phyloP scores from a whole-genome alignment of 352 stramenopile species.

The Globisporangium ultimum region DNA sequence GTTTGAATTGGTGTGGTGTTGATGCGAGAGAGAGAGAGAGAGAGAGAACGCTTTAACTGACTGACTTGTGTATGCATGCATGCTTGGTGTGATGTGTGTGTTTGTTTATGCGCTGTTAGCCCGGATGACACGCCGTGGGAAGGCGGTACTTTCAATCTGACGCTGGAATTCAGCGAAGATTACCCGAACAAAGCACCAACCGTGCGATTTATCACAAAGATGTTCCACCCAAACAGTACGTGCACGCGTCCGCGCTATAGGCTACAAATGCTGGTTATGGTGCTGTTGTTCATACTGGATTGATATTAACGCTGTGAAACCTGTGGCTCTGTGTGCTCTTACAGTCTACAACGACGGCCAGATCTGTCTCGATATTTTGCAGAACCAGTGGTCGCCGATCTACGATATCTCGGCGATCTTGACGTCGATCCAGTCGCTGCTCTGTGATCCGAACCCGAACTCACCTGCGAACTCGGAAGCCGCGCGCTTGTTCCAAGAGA shows the following conservation, averaged over 20 bases:
- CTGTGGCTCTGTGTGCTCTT: not conserved
- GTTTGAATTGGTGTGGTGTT: too few relatives aligned
- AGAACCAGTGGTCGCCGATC: slow-evolving; percentile 99
- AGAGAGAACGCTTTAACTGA: too few relatives aligned
- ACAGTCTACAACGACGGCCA: slow-evolving; percentile 88
- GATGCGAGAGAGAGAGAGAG: too few relatives aligned
- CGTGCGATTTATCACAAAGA: slow-evolving; percentile 98
- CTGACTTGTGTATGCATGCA: not conserved
- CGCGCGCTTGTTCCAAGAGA: slow-evolving; percentile 97
- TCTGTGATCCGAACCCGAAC: slow-evolving; percentile 99
- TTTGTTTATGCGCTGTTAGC: slow-evolving; percentile 39
- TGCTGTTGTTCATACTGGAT: too few relatives aligned
- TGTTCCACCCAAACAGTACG: slow-evolving; percentile 99
- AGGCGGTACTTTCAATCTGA: slow-evolving; percentile 97
- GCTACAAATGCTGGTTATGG: not conserved
- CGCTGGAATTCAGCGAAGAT: slow-evolving; percentile 99
- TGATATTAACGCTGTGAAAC: too few relatives aligned
- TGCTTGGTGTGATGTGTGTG: not conserved
- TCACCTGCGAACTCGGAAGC: slow-evolving; percentile 99
- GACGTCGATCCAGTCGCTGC: slow-evolving; percentile 98
- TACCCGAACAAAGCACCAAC: slow-evolving; percentile 99
- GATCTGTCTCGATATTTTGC: slow-evolving; percentile 99
- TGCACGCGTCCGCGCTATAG: not conserved
- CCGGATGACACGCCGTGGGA: slow-evolving; percentile 99
- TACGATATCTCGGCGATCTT: slow-evolving; percentile 99